These are phyloP conservation scores for Xylaria venustula DNA, from an alignment of 495 filamentous ascomycete genomes.

Conservation along the genomic window DNA sequence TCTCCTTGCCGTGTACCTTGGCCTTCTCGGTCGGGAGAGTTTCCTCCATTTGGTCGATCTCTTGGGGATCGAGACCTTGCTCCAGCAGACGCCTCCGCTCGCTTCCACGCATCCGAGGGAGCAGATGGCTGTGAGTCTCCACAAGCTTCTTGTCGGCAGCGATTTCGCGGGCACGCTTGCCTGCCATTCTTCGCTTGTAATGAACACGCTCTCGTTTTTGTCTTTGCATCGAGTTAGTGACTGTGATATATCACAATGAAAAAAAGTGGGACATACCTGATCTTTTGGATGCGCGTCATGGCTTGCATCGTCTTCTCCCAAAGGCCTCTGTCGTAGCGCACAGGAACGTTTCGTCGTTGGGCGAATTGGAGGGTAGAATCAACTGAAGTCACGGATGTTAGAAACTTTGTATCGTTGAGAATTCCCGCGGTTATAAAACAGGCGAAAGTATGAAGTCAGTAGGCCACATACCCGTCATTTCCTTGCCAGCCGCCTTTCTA, in stretches of 20 bases:
- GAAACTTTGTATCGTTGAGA: conserved; percentile 24
- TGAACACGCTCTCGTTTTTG: conserved; percentile 77
- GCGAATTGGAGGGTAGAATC: conserved; percentile 92
- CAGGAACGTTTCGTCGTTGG: conserved; percentile 86
- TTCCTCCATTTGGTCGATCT: conserved; percentile 55
- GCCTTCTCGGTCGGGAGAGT: conserved; percentile 40
- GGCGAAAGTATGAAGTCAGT: not conserved
- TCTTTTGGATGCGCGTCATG: conserved; percentile 89
- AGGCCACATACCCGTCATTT: conserved; percentile 46
- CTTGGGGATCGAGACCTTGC: conserved; percentile 47
- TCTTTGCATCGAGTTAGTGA: not conserved
- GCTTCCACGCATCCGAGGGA: conserved; percentile 61
- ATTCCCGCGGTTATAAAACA: too few species aligned
- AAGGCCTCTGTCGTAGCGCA: conserved; percentile 91
- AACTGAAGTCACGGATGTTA: conserved; percentile 60
- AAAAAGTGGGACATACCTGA: too few species aligned
- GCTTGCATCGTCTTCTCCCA: conserved; percentile 82
- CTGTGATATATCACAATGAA: too few species aligned
- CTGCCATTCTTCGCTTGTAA: conserved; percentile 88
- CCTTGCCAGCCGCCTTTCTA: conserved; percentile 44
- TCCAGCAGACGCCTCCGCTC: conserved; percentile 50
- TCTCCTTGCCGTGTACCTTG: conserved; percentile 58
- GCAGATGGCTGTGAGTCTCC: conserved; percentile 84
- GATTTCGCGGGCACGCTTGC: conserved; percentile 77
- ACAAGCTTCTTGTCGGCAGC: conserved; percentile 83